phyloP scores from a whole-genome alignment of 2,329 filamentous ascomycete genomes.

The Apiospora pterosperma region DNA sequence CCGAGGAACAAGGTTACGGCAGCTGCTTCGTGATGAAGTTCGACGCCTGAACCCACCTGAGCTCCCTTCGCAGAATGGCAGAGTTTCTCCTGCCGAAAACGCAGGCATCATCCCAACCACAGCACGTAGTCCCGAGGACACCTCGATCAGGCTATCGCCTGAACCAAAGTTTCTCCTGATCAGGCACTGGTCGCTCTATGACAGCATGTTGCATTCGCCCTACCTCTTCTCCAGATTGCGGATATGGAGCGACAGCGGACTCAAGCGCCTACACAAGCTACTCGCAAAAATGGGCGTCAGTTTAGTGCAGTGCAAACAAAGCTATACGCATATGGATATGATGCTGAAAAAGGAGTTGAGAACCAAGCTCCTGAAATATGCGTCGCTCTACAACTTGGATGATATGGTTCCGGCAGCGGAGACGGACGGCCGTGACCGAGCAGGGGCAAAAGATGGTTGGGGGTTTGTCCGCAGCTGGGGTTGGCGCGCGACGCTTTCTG shows the following conservation, averaged over 20 bases:
- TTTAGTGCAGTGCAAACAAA: constrained; percentile 88
- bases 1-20: constrained; percentile 78
- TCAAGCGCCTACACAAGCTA: constrained; percentile 87
- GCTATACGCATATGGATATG: constrained; percentile 98
- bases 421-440: constrained; percentile 65
- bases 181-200: constrained; percentile 94
- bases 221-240: constrained; percentile 89
- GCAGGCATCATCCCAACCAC: constrained; percentile 86
- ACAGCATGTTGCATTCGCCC: constrained; percentile 96
- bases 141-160: constrained; percentile 84
- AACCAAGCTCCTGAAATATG: constrained; percentile 84
- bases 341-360: constrained; percentile 85
- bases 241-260: constrained; percentile 88
- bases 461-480: constrained; percentile 97
- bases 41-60: constrained; percentile 84
- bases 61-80: constrained; percentile 52
- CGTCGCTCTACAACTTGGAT: constrained; percentile 88
- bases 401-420: constrained; percentile 82
- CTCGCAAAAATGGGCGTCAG: constrained; percentile 98
- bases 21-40: constrained; percentile 88
- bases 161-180: constrained; percentile 92
- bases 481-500: constrained; percentile 90
- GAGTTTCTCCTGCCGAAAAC: constrained; percentile 56
- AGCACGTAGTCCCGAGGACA: constrained; percentile 85
- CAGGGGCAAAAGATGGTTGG: constrained; percentile 84